Evolutionary conservation across 768 basidiomycete species (phyloP), one percentile per base, ranked within the genome.

Genomic region (Lyophyllum atratum): DNA sequence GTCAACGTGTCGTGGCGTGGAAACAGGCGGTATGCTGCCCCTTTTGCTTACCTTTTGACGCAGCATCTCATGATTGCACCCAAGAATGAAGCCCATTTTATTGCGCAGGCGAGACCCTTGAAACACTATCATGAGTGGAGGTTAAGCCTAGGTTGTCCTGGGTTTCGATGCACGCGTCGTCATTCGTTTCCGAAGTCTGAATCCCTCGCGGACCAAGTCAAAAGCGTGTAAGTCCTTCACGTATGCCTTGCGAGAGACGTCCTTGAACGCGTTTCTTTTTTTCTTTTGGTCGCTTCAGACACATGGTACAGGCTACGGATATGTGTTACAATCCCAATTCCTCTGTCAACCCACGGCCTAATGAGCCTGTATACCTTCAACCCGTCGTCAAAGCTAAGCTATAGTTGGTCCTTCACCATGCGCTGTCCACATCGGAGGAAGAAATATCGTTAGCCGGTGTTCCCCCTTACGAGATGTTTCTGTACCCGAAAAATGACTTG

Each of bases 91-190:
- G n/a, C 39, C n/a, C n/a, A n/a, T n/a, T n/a, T n/a, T n/a, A 19
- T 10, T 21, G 48, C 19, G 4, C 21, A 39, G 37, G 21, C 31
- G 2, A 22, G 7, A 37, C 6, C 33, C 29, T 24, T 26, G 50
- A 22, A 37, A 22, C 24, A 19, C 15, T 50, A 37, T 39, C 31
- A 48, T 42, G 52, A 15, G 28, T 55, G 49, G 44, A 52, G 50
- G n/a, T 45, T 47, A 14, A 59, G 34, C 29, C 24, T 43, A 28
- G 34, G 21, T 31, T 46, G 14, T 21, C 12, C 6, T 33, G 29
- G 46, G 24, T 33, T 48, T 56, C 52, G 52, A 43, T 47, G 33
- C 33, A 4, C 43, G 33, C 31, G 43, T 50, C 22, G 52, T 48
- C 15, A 31, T 17, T 17, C 15, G 25, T 22, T 25, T 24, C 49